A percentile compares a stretch with the other conserved stretches of the same genome.
These are phyloP conservation scores for Phytopythium chamaehyphon DNA, from an alignment of 352 stramenopile genomes.

Conservation along the genomic window DNA sequence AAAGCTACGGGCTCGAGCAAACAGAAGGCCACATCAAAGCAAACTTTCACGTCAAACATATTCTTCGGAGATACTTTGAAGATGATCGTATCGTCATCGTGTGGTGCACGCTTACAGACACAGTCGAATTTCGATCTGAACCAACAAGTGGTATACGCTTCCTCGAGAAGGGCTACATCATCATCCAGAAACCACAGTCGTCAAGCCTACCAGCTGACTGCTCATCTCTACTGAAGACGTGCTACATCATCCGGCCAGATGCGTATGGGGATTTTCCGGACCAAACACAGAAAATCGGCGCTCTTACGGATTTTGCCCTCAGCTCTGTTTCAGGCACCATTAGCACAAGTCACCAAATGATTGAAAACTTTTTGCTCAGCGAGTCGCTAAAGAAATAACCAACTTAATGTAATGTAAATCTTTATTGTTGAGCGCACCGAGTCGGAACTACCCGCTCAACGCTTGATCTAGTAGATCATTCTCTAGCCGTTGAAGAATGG, in stretches of 20 bases:
- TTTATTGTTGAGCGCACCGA: too few relatives aligned
- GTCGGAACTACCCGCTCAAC: not conserved
- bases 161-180: constrained; percentile 34
- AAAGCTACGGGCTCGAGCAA: constrained; percentile 29
- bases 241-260: constrained; percentile 36
- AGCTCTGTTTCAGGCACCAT: constrained; percentile 35
- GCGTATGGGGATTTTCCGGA: constrained; percentile 22
- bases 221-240: constrained; percentile 30
- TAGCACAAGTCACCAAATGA: constrained; percentile 44
- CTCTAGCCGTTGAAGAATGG: constrained; percentile 3
- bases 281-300: constrained; percentile 29
- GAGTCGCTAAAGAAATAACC: constrained; percentile 22
- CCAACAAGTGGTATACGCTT: constrained; percentile 30
- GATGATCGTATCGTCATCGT: constrained; percentile 28
- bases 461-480: constrained; percentile 4
- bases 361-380: constrained; percentile 42
- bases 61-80: constrained; percentile 30
- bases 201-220: constrained; percentile 18
- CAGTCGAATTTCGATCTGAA: constrained; percentile 31
- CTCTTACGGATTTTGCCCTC: constrained; percentile 47
- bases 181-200: constrained; percentile 19
- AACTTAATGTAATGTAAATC: too few relatives aligned
- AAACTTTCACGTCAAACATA: constrained; percentile 28
- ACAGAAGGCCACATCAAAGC: constrained; percentile 27
- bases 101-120: constrained; percentile 33